phyloP scores from a whole-genome alignment of 768 basidiomycete species.

The Suillus clintonianus region DNA sequence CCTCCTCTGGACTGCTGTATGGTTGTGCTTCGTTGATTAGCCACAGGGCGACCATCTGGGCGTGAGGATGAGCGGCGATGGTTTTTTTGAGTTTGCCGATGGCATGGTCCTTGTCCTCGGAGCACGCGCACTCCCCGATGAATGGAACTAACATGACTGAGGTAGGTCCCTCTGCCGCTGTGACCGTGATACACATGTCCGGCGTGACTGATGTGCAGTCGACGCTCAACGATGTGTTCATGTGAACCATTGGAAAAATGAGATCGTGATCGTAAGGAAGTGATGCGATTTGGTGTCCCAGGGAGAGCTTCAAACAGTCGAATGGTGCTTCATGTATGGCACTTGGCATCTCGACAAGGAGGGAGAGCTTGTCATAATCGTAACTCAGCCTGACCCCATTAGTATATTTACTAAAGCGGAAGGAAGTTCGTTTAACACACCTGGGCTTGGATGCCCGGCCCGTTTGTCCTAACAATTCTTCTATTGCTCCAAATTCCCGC shows the following conservation, averaged over 20 bases:
- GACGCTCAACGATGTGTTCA: neutral
- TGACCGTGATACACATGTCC: neutral
- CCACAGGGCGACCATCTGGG: neutral
- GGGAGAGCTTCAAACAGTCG: neutral
- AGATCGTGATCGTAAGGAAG: neutral
- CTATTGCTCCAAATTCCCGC: too few species aligned
- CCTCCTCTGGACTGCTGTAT: neutral
- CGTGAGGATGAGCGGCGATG: neutral
- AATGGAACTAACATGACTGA: neutral
- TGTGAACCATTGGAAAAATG: neutral
- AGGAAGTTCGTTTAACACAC: neutral
- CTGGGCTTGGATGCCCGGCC: too few species aligned
- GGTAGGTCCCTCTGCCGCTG: neutral
- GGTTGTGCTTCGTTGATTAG: neutral
- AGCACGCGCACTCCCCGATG: neutral
- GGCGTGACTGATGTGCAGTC: neutral
- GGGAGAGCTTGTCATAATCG: neutral
- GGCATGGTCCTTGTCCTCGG: neutral
- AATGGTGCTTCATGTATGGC: neutral
- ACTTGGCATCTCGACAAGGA: neutral
- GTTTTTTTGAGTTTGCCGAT: neutral
- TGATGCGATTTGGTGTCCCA: neutral
- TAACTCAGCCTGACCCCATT: neutral
- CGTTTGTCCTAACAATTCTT: too few species aligned
- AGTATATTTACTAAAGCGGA: neutral